Base-by-base conservation (phyloP, 805 yeast genomes). In the Yamadazyma olivae region DNA sequence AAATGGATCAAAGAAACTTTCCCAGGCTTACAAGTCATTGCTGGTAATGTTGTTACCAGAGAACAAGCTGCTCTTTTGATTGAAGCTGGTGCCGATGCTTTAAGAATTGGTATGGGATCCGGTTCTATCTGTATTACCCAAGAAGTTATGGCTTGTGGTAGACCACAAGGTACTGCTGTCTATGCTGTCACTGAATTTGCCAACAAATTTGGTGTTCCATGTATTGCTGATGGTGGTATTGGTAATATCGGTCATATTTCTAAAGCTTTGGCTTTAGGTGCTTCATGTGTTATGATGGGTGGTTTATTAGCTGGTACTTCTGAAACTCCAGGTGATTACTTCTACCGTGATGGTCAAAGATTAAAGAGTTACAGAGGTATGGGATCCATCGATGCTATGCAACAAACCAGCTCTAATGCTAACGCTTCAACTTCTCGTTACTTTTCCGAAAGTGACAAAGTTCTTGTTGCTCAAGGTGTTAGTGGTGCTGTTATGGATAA, bases 121-220 rank as follows among this genome's bases (percentile, higher is more conserved):
- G 99, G 99, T 57, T 88, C 97, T 45, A 95, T 95, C 63, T 93
- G 99, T 78, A 93, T 93, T 62, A 93, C 99, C 36, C 99, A 93
- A 74, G 99, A 93, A 73, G 99, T 93, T 43, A 93, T 93, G 99
- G 99, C 99, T 35, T 95, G 96, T 71, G 99, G 99, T 71, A 89
- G 99, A 77, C 99, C 99, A 44, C 99, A 93, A 75, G 99, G 98
- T 71, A 89, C 98, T 49, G 99, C 99, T 43, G 98, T 93, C 37
- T 90, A 79, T 76, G 83, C 80, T 50, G 99, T 93, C 38, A 76
- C 93, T 47, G 90, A 91, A 72, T 90, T 93, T 60, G 95, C 98
- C 49, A 83, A 81, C 68, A 77, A 81, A 64, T 93, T 91, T 60
- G 99, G 99, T 62, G 95, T 93, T 49, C 98, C 99, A 61, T 86